Base-by-base conservation (phyloP, 2,329 filamentous ascomycete genomes). In the Talaromyces atroroseus region DNA sequence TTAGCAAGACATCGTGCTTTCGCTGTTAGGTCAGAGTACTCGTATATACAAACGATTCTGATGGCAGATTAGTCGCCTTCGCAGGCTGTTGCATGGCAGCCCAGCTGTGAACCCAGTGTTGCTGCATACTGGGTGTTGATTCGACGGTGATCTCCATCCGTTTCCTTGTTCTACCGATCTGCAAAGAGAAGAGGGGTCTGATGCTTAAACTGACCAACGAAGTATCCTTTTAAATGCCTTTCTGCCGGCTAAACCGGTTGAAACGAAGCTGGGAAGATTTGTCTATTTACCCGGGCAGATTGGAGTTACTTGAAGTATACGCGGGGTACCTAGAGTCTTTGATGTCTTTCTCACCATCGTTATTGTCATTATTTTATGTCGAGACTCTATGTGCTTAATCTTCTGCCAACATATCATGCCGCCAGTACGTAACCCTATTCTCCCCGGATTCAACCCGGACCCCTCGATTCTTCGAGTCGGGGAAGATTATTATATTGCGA, bases 81-180 rank as follows among this genome's bases (percentile, higher is more conserved):
- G 82, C 82, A 42, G 85, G 71, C 65, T 87, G 84, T 0, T 84
- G 83, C 84, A 87, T 87, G 2, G 82, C 76, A 0, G 81, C 80
- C 85, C 84, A 88, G 1, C 80, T 83, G 60, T 81, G 79, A 14
- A 85, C 76, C 83, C 84, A 87, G 59, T 81, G 78, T 2, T 42
- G 32, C 16, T 14, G 2, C 21, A 2, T 12, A 6, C 8, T 42
- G 5, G n/a, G 40, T n/a, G 40, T 5, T 2, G 45, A 21, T 42
- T 42, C 38, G 23, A n/a, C 5, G 18, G n/a, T 18, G n/a, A 10
- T 16, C 21, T 23, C 32, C 52, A 54, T 54, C 12, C 14, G 20
- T 18, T 36, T 26, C 34, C 10, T 32, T 1, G 16, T 23, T 38
- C 12, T 10, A 12, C 2, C 29, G 32, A 18, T 49, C n/a, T 42